Base-by-base conservation (phyloP, 345 rosid genomes). In the Syzygium oleosum region DNA sequence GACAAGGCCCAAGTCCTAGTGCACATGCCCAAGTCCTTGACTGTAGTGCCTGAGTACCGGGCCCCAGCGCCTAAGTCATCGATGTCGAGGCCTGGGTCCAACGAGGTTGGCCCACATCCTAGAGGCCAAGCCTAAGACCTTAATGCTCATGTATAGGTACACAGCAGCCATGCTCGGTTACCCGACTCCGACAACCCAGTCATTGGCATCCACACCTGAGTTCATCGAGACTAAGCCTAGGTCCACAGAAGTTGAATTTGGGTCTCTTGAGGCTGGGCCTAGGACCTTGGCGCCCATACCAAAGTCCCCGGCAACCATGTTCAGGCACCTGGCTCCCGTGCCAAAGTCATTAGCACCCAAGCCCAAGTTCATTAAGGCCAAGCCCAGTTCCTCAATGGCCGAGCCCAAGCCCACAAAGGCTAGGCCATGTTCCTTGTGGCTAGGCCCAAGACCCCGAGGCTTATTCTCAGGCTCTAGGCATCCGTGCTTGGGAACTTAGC, bases 11-110 rank as follows among this genome's bases (percentile, higher is more conserved):
- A 31, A 10, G 79, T 31, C 79, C 14, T 2, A 51, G 52, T 51
- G 52, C 52, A 51, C 14, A 4, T 51, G 52, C 3, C 12, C 52
- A 3, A 27, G 77, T 31, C 41, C 77, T 29, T 29, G 77, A 65
- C 7, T n/a, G 19, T 15, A 4, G 0, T 13, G 73, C 73, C 2
- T 2, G 4, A n/a, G 38, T n/a, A 61, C 73, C 4, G 0, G 0
- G 2, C 41, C 77, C 77, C 1, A 15, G 0, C 4, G 0, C 77
- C 41, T 29, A 29, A 29, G 41, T 63, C 41, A 29, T 63, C 1
- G 0, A 2, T 21, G 5, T 31, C 21, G 4, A 29, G 34, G 41
- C 58, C 0, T 63, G 14, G 11, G 41, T 29, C 3, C 4, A 29
- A 63, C 11, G 0, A 63, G 34, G 77, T 17, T 27, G 1, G 19